Evolutionary conservation across 1,284 basidiomycete genomes (phyloP).

Genomic region (Mycena citricolor): DNA sequence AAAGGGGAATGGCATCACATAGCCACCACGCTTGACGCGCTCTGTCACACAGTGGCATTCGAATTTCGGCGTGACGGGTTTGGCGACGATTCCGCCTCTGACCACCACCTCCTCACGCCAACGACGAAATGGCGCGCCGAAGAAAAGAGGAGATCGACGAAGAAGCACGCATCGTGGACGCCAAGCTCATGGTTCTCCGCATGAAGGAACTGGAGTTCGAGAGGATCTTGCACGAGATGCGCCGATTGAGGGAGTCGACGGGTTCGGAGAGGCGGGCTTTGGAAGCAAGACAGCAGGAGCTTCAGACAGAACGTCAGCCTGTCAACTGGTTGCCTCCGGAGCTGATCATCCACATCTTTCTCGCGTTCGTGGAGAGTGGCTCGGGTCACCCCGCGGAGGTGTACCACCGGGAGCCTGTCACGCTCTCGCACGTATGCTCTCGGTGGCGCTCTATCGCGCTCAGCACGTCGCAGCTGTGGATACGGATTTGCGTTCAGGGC

Average conservation of each 20-base stretch:
- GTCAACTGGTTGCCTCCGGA: neutral
- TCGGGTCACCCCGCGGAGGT: slow-evolving; percentile 23
- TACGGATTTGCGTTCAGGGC: slow-evolving; percentile 35
- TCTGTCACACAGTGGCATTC: too few species aligned
- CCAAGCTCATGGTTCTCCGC: slow-evolving; percentile 37
- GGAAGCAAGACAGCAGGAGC: slow-evolving; percentile 25
- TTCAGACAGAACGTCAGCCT: slow-evolving; percentile 25
- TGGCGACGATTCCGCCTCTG: too few species aligned
- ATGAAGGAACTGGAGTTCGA: slow-evolving; percentile 39
- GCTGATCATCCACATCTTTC: neutral
- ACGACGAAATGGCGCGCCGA: slow-evolving; percentile 18
- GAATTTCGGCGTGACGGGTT: too few species aligned
- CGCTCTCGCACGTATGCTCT: slow-evolving; percentile 46
- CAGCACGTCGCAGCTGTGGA: slow-evolving; percentile 43
- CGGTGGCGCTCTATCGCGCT: slow-evolving; percentile 46
- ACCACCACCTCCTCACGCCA: too few species aligned
- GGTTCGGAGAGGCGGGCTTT: slow-evolving; percentile 36
- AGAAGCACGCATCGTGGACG: slow-evolving; percentile 36
- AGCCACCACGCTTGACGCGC: too few species aligned
- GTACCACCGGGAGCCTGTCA: slow-evolving; percentile 35
- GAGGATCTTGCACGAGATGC: slow-evolving; percentile 40
- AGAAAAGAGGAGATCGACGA: slow-evolving; percentile 30
- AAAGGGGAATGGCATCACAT: too few species aligned
- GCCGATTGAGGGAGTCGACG: slow-evolving; percentile 36
- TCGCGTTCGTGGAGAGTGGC: slow-evolving; percentile 22